Evolutionary conservation across 768 basidiomycete species (phyloP).

Genomic region (Chiua virens): DNA sequence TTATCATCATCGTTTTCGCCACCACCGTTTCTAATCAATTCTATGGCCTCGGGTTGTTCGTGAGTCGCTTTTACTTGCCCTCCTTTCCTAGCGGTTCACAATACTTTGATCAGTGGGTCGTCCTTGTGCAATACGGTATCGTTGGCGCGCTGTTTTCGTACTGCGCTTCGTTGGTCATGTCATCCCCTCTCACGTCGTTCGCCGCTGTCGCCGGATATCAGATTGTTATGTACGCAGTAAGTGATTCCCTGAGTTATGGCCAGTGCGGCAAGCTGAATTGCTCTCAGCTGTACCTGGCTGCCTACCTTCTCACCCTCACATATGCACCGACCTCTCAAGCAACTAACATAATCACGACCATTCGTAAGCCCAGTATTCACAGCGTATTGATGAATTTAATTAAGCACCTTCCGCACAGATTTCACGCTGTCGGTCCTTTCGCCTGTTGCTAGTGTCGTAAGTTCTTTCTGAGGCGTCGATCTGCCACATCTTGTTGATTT

Average conservation of each 20-base stretch:
- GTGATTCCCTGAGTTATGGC: constrained; percentile 23
- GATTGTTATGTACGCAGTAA: constrained; percentile 67
- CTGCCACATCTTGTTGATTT: background rate
- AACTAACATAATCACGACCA: constrained; percentile 52
- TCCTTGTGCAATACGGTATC: constrained; percentile 69
- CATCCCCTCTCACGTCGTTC: constrained; percentile 72
- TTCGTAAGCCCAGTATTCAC: constrained; percentile 39
- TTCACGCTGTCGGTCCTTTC: constrained; percentile 64
- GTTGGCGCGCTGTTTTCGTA: constrained; percentile 70
- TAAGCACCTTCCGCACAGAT: constrained; percentile 31
- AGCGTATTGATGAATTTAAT: background rate
- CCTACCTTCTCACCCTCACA: constrained; percentile 70
- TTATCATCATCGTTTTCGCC: constrained; percentile 64
- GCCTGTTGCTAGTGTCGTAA: constrained; percentile 60
- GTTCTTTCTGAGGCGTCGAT: constrained; percentile 34
- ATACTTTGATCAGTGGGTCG: constrained; percentile 54
- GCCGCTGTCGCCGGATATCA: constrained; percentile 73
- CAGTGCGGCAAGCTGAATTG: background rate
- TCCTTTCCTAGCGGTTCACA: constrained; percentile 1
- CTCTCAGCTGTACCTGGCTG: constrained; percentile 58
- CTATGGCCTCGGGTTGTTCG: constrained; percentile 60
- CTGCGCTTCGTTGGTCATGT: constrained; percentile 56
- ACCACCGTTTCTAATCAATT: constrained; percentile 58
- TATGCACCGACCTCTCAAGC: constrained; percentile 65
- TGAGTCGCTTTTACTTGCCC: constrained; percentile 37